phyloP scores from a whole-genome alignment of 306 rosid species.

The Astragalus glycyphyllos region DNA sequence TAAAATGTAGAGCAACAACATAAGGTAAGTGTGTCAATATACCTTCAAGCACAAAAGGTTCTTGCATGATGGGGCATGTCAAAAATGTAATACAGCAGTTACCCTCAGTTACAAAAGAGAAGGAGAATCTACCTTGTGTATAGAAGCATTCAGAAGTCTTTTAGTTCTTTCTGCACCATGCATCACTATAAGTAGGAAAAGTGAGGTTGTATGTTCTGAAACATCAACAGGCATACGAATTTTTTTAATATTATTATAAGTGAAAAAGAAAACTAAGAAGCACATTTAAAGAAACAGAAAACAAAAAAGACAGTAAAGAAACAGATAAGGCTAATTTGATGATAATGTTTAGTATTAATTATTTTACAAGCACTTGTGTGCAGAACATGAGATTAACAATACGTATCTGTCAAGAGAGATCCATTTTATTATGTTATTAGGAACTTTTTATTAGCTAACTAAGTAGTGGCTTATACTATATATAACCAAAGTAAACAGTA shows the following conservation, averaged over 20 bases:
- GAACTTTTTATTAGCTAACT: conserved; percentile 9
- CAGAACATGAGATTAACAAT: conserved; percentile 2
- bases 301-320: conserved; percentile 30
- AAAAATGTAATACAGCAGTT: conserved; percentile 17
- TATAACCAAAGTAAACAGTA: conserved; percentile 15
- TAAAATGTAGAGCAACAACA: not conserved
- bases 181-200: conserved; percentile 55
- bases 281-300: conserved; percentile 26
- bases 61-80: conserved; percentile 4
- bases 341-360: not conserved
- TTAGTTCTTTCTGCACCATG: conserved; percentile 53
- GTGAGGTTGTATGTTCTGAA: conserved; percentile 75
- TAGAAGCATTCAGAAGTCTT: conserved; percentile 65
- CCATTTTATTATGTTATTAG: conserved; percentile 17
- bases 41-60: conserved; percentile 25
- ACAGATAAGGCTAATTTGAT: conserved; percentile 7
- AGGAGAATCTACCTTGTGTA: conserved; percentile 70
- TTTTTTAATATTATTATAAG: conserved; percentile 27
- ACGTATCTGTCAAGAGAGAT: conserved; percentile 11
- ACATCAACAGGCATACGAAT: conserved; percentile 38
- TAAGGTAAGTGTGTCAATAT: not conserved
- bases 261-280: conserved; percentile 38
- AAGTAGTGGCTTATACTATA: conserved; percentile 24
- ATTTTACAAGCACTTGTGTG: conserved; percentile 28
- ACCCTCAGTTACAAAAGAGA: conserved; percentile 28